Evolutionary conservation across 2,329 filamentous ascomycete species (phyloP), one percentile per base, ranked within the genome.

Genomic region (Orbilia oligospora): DNA sequence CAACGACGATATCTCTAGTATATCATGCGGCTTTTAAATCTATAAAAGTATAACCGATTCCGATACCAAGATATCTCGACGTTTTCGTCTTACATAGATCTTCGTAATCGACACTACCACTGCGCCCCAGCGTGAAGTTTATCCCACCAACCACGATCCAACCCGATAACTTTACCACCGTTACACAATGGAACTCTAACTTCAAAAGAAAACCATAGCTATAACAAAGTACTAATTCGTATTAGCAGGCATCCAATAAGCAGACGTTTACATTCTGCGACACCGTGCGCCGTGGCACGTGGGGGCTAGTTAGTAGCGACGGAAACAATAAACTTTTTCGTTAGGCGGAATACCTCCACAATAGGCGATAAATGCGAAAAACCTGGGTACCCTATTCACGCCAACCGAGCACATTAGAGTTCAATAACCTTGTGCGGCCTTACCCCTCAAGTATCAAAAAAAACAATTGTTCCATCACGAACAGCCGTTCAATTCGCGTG

Each of bases 341-440:
- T 41, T 16, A 27, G 36, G 10, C 14, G 18, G 33, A 27, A 24
- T 24, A 20, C 33, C 56, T 61, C 56, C 33, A 41, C 56, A 61
- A 61, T 61, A 61, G 56, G 56, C 56, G 56, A 65, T 49, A 49
- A 48, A 49, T 48, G 38, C 61, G 61, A 65, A 65, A 30, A 65
- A 44, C 24, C 38, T 22, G 44, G 61, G 61, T 65, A 18, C 27
- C 27, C 6, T 30, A 20, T 53, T 16, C 48, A 10, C 38, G 20
- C 33, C 48, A 68, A 46, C 51, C 49, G 65, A 68, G 65, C 65
- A 41, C 33, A 68, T 68, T 68, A 68, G 65, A 68, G 49, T 68
- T 68, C 48, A n/a, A 44, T 61, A 61, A 44, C 36, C 36, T 36
- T 36, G 33, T 36, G 5, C n/a, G n/a, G n/a, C n/a, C n/a, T n/a